Base-by-base conservation (phyloP, 2,329 filamentous ascomycete species). In the Sporothrix euskadiensis region DNA sequence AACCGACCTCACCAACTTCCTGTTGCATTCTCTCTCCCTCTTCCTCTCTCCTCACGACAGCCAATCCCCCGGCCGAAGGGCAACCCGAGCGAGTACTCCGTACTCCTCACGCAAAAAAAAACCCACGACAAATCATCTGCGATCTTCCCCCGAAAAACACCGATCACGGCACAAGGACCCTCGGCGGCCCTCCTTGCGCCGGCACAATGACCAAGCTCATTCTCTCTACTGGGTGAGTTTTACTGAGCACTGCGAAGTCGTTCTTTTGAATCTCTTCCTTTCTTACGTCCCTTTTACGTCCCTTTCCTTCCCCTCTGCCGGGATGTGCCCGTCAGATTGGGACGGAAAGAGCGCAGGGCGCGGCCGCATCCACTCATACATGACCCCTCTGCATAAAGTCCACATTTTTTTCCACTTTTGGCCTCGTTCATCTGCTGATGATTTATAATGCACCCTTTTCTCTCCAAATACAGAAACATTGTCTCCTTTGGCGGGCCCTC, bases 401-500 rank as follows among this genome's bases (percentile, higher is more conserved):
- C 39, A 39, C 44, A 7, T 32, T 63, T 44, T 35, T 54, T 32
- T 26, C 35, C 71, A 4, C n/a, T 57, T 39, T 47, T 2, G 49
- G 19, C 39, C 12, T 47, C 19, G 59, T 69, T n/a, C 39, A n/a
- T 71, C 47, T 65, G 71, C 71, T 74, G 35, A 74, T 66, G 56
- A 39, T 71, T 47, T 44, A 39, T 76, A 75, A 72, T 75, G 6
- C 75, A 89, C 8, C 41, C 35, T 35, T 35, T 35, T 35, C 35
- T 8, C 39, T 9, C 41, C 44, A 16, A 49, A 12, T 16, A 19
- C 44, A 49, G 44, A 12, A 49, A 88, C 80, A 98, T 97, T 85
- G 92, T 97, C 81, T 93, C 97, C 87, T 91, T 91, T 78, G 90
- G 89, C 76, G 92, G 93, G 73, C 92, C 92, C 73, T 93, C 94